Conservation (phyloP, 2,329 filamentous ascomycete species). For the Aspergillus clavatus region DNA sequence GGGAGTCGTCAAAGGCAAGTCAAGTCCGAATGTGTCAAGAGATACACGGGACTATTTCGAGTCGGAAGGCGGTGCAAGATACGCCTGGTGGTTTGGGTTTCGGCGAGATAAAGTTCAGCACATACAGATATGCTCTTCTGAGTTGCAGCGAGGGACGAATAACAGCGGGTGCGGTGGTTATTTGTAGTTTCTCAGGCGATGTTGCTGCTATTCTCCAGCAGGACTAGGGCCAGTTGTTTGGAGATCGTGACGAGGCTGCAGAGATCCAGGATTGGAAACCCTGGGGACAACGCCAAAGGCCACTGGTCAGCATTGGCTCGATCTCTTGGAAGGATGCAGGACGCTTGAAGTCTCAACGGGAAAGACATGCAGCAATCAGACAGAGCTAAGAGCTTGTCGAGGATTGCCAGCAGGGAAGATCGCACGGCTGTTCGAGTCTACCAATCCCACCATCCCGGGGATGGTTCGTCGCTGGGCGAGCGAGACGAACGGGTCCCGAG, state of each 20-base stretch:
- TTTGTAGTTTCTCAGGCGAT: conserved; percentile 2
- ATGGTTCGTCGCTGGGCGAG: not conserved
- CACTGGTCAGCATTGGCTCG: conserved; percentile 7
- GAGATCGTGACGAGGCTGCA: conserved; percentile 6
- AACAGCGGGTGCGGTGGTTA: not conserved
- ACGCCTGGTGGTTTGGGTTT: not conserved
- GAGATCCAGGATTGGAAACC: conserved; percentile 5
- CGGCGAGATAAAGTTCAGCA: not conserved
- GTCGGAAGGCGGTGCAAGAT: not conserved
- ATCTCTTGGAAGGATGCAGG: conserved; percentile 2
- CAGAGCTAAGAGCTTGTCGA: not conserved
- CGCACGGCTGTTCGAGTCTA: not conserved
- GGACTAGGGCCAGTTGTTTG: not conserved
- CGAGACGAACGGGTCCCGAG: not conserved
- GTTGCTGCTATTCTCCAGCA: not conserved
- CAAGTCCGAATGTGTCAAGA: not conserved
- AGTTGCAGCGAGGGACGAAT: not conserved
- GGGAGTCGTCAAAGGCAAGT: not conserved
- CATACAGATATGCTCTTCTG: not conserved
- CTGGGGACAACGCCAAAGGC: conserved; percentile 4
- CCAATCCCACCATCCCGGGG: not conserved
- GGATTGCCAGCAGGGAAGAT: not conserved
- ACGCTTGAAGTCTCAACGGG: not conserved
- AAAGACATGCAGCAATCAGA: not conserved
- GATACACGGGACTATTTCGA: not conserved